Conservation (phyloP, 352 stramenopile species). For the Thraustochytrium sp. region DNA sequence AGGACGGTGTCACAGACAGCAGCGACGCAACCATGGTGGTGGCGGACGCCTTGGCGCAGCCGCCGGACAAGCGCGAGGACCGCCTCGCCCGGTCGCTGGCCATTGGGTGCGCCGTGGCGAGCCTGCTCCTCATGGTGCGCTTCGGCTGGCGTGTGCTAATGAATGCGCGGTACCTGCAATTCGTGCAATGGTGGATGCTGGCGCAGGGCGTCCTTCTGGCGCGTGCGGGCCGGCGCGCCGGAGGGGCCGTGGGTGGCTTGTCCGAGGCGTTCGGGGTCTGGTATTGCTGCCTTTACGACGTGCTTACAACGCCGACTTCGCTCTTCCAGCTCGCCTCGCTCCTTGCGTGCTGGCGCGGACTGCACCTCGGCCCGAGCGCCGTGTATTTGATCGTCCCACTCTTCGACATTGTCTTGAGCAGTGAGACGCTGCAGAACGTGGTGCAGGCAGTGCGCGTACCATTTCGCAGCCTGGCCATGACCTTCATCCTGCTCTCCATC, state of each 20-base stretch:
- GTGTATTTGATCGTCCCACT: slow-evolving; percentile 46
- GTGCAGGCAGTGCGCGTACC: slow-evolving; percentile 47
- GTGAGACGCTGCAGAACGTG: slow-evolving; percentile 48
- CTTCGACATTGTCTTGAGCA: slow-evolving; percentile 50
- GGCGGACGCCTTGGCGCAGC: not conserved
- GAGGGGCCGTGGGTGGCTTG: not conserved
- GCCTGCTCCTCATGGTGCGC: not conserved
- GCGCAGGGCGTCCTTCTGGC: not conserved
- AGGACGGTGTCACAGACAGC: too few species aligned
- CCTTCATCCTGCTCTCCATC: slow-evolving; percentile 45
- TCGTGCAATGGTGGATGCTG: not conserved
- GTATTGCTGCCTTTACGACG: slow-evolving; percentile 37
- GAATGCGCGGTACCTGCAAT: not conserved
- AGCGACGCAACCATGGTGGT: too few species aligned
- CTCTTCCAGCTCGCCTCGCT: slow-evolving; percentile 22
- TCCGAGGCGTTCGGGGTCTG: not conserved
- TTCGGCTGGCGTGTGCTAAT: not conserved
- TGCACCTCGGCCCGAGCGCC: not conserved
- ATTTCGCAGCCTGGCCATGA: slow-evolving; percentile 45
- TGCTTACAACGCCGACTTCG: not conserved
- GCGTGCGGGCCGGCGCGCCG: not conserved
- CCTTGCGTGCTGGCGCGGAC: not conserved
- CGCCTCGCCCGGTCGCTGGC: not conserved
- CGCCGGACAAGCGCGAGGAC: not conserved
- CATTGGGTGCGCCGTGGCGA: not conserved